Percentiles rank a stretch among this genome's conserved stretches.
These are phyloP conservation scores for Boletus rubroflammeus DNA, from an alignment of 768 basidiomycete genomes.

Conservation along the genomic window DNA sequence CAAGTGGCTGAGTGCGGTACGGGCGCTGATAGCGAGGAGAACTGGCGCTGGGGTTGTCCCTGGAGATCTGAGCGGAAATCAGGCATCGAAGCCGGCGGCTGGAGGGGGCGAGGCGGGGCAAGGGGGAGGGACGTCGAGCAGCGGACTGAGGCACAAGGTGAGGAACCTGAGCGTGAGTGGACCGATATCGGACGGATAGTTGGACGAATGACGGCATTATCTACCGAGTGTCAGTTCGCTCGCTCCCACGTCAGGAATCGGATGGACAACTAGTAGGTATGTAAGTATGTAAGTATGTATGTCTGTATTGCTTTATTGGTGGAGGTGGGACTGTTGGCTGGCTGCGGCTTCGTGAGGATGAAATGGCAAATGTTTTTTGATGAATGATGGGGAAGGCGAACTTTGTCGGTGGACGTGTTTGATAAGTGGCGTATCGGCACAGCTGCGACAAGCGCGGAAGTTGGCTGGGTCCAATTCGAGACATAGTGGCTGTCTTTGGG, in stretches of 20 bases:
- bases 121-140: constrained; percentile 25
- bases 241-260: constrained; percentile 23
- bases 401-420: constrained; percentile 24
- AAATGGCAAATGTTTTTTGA: constrained; percentile 8
- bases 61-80: constrained; percentile 37
- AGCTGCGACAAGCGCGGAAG: constrained; percentile 34
- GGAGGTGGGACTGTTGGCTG: neutral
- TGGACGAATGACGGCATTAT: constrained; percentile 20
- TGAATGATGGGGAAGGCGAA: constrained; percentile 8
- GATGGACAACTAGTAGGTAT: too few relatives aligned
- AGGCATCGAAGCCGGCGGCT: constrained; percentile 9
- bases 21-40: constrained; percentile 82
- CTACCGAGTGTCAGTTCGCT: neutral
- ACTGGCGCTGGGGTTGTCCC: constrained; percentile 48
- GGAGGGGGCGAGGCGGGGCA: constrained; percentile 18
- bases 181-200: constrained; percentile 23
- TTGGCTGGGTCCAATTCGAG: constrained; percentile 22
- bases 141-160: constrained; percentile 44
- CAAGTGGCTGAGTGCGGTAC: constrained; percentile 93
- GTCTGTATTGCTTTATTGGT: neutral
- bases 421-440: constrained; percentile 29
- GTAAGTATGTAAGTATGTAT: too few relatives aligned
- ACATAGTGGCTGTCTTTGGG: constrained; percentile 19
- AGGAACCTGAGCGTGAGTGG: constrained; percentile 47
- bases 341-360: neutral